Evolutionary conservation across 192 early-diverging fungal species (phyloP), one percentile per base, ranked within the genome.

Genomic region (Coemansia sp.): DNA sequence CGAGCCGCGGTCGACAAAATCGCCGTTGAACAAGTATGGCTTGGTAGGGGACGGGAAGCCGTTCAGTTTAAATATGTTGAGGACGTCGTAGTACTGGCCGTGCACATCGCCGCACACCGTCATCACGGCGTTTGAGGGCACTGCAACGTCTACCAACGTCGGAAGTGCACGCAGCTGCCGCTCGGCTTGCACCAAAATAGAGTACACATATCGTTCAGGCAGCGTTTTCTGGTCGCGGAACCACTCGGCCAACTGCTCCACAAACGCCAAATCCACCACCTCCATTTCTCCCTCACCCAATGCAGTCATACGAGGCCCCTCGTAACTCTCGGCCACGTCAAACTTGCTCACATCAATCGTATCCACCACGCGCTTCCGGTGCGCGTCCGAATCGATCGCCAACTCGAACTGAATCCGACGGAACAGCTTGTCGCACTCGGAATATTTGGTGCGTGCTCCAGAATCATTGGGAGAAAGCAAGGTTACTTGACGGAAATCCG

Each of bases 81-180:
- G 78, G 69, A 99, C 88, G 64, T 99, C 97, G 69, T 97, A 99
- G 82, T 87, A 99, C 85, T 99, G 97, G 1, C 94, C 97, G 67
- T 99, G 97, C 43, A 97, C 92, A 67, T 99, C 97, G 57, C 97
- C 97, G 73, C 96, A 98, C 16, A 99, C 92, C 5, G 94, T 99
- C 24, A 99, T 60, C 62, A 65, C 71, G 7, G 64, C 38, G 63
- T 85, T 86, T 20, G 82, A 74, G 12, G 95, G 93, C 22, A 99
- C 88, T 1, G 72, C 58, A 13, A 97, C 85, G 69, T 98, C 94
- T 18, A 96, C 88, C 49, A 99, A 85, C 32, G 93, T 89, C 18
- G 90, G 86, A 18, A 88, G 71, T 32, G 86, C 73, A 57, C 90
- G 83, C 73, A 99, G 90, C 39, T 89, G 75, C 56, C 85, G 74